These are phyloP conservation scores for Lactarius pseudohatsudake DNA, from an alignment of 768 basidiomycete genomes.

Conservation along the genomic window DNA sequence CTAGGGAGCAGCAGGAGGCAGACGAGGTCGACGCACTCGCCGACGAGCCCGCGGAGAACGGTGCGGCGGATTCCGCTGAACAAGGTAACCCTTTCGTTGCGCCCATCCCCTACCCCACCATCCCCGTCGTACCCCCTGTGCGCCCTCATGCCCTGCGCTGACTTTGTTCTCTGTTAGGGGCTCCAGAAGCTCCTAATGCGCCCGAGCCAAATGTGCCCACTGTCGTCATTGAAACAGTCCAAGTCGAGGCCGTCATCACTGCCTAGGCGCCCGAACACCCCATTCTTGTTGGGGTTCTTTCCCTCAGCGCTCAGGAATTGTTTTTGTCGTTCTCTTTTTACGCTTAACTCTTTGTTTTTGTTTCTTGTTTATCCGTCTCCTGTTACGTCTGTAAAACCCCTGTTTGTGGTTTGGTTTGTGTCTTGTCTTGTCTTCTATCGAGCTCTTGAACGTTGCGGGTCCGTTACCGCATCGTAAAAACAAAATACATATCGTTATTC, in stretches of 20 bases:
- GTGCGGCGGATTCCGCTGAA: background rate
- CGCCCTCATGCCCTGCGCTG: background rate
- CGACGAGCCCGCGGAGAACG: slow-evolving; percentile 24
- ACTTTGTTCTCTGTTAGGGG: slow-evolving; percentile 1
- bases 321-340: background rate
- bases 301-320: background rate
- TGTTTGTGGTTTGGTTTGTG: slow-evolving; percentile 7
- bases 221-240: slow-evolving; percentile 17
- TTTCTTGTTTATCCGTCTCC: slow-evolving; percentile 20
- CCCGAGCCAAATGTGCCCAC: slow-evolving; percentile 17
- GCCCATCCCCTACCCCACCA: background rate
- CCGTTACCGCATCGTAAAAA: slow-evolving; percentile 3
- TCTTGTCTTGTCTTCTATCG: slow-evolving; percentile 5
- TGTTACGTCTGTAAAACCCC: slow-evolving; percentile 14
- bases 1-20: slow-evolving; percentile 21
- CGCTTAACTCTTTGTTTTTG: background rate
- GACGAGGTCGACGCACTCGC: slow-evolving; percentile 28
- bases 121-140: background rate
- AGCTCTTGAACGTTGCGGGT: slow-evolving; percentile 8
- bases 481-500: slow-evolving; percentile 26
- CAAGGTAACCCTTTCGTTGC: slow-evolving; percentile 5
- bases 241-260: slow-evolving; percentile 13
- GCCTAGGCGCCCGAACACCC: slow-evolving; percentile 18
- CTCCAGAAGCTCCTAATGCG: slow-evolving; percentile 10
- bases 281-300: slow-evolving; percentile 1